A percentile compares a stretch with the other conserved stretches of the same genome.
Conservation (phyloP, 2,329 filamentous ascomycete species). For the Didymellaceae sp. region DNA sequence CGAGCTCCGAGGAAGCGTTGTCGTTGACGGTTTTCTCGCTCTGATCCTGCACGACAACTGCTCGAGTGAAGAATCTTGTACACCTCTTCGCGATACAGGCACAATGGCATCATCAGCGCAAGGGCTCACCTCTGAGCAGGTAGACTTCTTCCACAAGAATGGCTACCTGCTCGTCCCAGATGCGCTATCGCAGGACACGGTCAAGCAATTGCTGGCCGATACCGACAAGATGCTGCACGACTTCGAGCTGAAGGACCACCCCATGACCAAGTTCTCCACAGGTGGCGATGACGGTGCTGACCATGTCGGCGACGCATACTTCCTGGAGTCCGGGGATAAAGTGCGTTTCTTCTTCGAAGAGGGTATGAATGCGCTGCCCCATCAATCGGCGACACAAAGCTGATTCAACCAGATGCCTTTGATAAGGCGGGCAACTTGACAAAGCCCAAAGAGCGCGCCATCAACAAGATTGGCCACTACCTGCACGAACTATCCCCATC, state of each 20-base stretch:
- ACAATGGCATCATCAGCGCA: constrained; percentile 30
- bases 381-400: neutral
- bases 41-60: neutral
- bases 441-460: constrained; percentile 81
- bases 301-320: constrained; percentile 97
- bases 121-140: constrained; percentile 74
- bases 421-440: constrained; percentile 66
- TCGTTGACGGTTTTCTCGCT: constrained; percentile 3
- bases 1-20: constrained; percentile 24
- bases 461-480: constrained; percentile 71
- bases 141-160: constrained; percentile 76
- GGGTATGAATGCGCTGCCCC: constrained; percentile 43
- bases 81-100: neutral
- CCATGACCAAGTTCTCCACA: constrained; percentile 92
- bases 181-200: constrained; percentile 71
- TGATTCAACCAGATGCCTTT: constrained; percentile 70
- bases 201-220: constrained; percentile 73
- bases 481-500: constrained; percentile 55
- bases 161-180: constrained; percentile 89
- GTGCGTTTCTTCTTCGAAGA: constrained; percentile 97
- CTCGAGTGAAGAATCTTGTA: neutral
- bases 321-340: constrained; percentile 87
- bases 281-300: constrained; percentile 69
- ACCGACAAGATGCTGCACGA: constrained; percentile 75
- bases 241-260: constrained; percentile 83